Percentiles rank a stretch among this genome's conserved stretches.
Conservation (phyloP, 352 stramenopile species). For the Phytophthora pseudosyringae region DNA sequence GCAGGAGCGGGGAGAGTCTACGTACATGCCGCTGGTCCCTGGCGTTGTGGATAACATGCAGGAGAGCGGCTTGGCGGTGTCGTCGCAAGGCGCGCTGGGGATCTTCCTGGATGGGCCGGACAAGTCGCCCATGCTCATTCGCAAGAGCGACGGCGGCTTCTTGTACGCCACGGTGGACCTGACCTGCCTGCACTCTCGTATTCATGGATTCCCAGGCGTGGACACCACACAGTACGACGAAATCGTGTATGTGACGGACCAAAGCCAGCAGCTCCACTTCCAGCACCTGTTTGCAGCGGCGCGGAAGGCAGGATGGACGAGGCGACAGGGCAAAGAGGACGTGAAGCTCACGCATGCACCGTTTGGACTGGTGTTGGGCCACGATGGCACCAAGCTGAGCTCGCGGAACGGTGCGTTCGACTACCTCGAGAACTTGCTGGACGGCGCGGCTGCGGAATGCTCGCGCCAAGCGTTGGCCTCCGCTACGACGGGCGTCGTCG, state of each 20-base stretch:
- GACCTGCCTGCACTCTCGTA: conserved; percentile 72
- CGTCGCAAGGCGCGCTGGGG: conserved; percentile 70
- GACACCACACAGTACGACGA: conserved; percentile 77
- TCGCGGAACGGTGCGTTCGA: conserved; percentile 84
- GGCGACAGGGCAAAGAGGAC: conserved; percentile 31
- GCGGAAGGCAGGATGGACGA: conserved; percentile 57
- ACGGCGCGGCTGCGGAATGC: conserved; percentile 70
- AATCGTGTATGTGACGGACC: conserved; percentile 84
- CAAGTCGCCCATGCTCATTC: conserved; percentile 84
- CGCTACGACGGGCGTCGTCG: conserved; percentile 35
- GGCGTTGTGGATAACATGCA: conserved; percentile 53
- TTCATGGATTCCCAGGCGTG: conserved; percentile 71
- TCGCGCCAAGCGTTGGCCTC: conserved; percentile 60
- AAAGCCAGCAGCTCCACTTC: conserved; percentile 84
- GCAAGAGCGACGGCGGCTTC: conserved; percentile 82
- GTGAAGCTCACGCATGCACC: conserved; percentile 72
- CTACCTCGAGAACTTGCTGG: conserved; percentile 76
- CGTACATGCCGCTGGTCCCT: conserved; percentile 70
- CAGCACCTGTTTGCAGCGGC: conserved; percentile 77
- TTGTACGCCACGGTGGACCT: conserved; percentile 85
- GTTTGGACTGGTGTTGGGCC: conserved; percentile 83
- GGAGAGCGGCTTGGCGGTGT: conserved; percentile 49
- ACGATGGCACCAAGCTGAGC: conserved; percentile 82
- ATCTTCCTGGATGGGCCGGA: conserved; percentile 76
- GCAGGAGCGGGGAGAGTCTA: conserved; percentile 76